Evolutionary conservation across 75 land plant genomes (phyloP), one percentile per base, ranked within the genome.

Genomic region (Adiantum capillusveneris): DNA sequence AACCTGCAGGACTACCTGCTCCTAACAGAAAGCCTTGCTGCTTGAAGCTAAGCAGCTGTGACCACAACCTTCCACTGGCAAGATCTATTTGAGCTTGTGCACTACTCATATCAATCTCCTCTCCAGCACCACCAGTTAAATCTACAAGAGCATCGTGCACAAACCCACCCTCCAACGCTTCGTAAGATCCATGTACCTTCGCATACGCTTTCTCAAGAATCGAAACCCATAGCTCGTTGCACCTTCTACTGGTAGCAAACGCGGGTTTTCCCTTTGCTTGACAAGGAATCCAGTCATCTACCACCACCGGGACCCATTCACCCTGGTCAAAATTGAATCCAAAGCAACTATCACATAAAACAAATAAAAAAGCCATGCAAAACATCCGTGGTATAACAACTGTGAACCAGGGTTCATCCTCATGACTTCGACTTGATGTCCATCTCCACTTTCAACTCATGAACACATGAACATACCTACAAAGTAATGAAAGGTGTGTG

Each of bases 231-330:
- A 95, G 75, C 60, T 95, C 99, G 77, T 84, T 86, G 22, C 77
- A 72, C 60, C 84, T 95, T 55, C 74, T 75, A 57, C 97, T 90
- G 1, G 99, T 95, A 28, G 99, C 99, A 81, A 95, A 95, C 65
- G 99, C 99, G n/a, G 99, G 99, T 64, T 81, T 95, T n/a, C 92
- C 86, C 13, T 80, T 79, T 17, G 84, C 68, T 65, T 95, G 97
- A 75, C 99, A 95, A 46, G 99, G 99, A 48, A 95, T 90, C 99
- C 99, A 95, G 64, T 95, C 99, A 79, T 95, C 99, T 37, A 95
- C 93, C 57, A 95, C 86, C 14, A 95, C 99, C 37, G 99, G 97
- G 21, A 95, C 97, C 99, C 99, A 95, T 53, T 95, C 99, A 50
- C 99, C 97, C 99, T 95, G n/a, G n/a, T n/a, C n/a, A n/a, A n/a